These are phyloP conservation scores for Candida dajiaensis DNA, from an alignment of 805 yeast species.

Conservation along the genomic window DNA sequence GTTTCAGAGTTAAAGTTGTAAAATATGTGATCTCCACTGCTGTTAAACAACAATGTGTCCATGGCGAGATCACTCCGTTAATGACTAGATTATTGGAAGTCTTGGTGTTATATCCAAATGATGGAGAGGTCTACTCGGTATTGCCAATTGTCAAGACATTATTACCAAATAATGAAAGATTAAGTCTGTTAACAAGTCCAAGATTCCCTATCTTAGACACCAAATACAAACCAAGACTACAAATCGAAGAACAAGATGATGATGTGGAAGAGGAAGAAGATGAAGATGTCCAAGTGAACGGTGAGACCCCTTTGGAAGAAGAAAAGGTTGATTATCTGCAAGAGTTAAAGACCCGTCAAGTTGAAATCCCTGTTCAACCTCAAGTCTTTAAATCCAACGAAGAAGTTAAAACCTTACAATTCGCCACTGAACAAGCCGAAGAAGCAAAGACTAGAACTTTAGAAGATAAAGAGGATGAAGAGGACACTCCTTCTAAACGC, in stretches of 20 bases:
- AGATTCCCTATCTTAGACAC: constrained; percentile 50
- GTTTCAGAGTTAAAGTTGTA: constrained; percentile 55
- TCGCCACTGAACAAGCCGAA: constrained; percentile 12
- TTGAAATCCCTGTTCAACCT: constrained; percentile 1
- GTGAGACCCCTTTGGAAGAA: constrained; percentile 2
- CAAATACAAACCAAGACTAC: constrained; percentile 16
- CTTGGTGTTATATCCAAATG: constrained; percentile 65
- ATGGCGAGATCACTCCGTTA: constrained; percentile 24
- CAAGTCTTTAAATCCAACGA: constrained; percentile 20
- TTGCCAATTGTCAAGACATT: constrained; percentile 63
- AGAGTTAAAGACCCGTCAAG: constrained; percentile 11
- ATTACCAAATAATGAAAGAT: constrained; percentile 40
- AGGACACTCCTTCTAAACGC: constrained; percentile 22
- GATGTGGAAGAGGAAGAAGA: constrained; percentile 19
- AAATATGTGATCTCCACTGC: constrained; percentile 37
- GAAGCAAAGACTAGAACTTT: constrained; percentile 15
- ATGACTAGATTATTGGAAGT: constrained; percentile 39
- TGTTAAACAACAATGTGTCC: constrained; percentile 24
- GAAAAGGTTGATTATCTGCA: constrained; percentile 12
- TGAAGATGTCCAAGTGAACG: constrained; percentile 9
- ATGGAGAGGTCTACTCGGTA: constrained; percentile 50
- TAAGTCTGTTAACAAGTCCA: constrained; percentile 66
- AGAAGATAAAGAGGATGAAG: constrained; percentile 17
- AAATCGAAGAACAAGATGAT: constrained; percentile 26
- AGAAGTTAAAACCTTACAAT: constrained; percentile 19